These are phyloP conservation scores for Boletus subluridellus DNA, from an alignment of 1,284 basidiomycete genomes.

Conservation along the genomic window DNA sequence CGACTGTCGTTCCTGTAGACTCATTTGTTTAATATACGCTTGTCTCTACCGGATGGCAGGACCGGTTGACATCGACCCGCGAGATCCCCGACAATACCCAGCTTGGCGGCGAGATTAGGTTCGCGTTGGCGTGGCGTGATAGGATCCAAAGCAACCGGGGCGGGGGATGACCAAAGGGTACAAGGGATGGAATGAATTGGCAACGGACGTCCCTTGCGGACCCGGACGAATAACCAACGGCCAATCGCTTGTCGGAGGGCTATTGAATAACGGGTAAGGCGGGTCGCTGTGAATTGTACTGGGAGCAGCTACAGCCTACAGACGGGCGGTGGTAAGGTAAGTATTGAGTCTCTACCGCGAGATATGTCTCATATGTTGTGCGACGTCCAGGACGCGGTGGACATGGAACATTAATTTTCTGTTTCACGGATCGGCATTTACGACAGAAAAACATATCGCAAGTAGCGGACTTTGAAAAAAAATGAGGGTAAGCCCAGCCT, in stretches of 20 bases:
- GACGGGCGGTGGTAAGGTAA: not conserved
- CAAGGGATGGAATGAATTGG: constrained; percentile 27
- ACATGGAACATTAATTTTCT: constrained; percentile 1
- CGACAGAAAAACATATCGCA: constrained; percentile 23
- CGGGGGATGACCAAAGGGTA: constrained; percentile 19
- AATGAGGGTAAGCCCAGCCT: constrained; percentile 57
- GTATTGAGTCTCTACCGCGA: not conserved
- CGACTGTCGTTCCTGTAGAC: constrained; percentile 25
- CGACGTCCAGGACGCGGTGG: not conserved
- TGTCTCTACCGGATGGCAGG: not conserved
- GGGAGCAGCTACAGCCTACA: not conserved
- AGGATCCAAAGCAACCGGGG: constrained; percentile 1
- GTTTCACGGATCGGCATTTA: constrained; percentile 28
- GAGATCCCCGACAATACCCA: constrained; percentile 5
- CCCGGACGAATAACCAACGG: constrained; percentile 9
- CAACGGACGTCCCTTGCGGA: constrained; percentile 15
- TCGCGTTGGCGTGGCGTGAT: constrained; percentile 17
- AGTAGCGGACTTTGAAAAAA: constrained; percentile 39
- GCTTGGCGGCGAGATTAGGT: constrained; percentile 8
- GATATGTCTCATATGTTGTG: not conserved
- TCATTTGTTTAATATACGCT: constrained; percentile 18
- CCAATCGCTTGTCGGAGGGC: constrained; percentile 8
- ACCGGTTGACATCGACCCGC: not conserved
- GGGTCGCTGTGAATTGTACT: not conserved
- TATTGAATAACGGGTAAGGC: not conserved